Conservation (phyloP, 2,329 filamentous ascomycete species). For the Cladosporium sp. region DNA sequence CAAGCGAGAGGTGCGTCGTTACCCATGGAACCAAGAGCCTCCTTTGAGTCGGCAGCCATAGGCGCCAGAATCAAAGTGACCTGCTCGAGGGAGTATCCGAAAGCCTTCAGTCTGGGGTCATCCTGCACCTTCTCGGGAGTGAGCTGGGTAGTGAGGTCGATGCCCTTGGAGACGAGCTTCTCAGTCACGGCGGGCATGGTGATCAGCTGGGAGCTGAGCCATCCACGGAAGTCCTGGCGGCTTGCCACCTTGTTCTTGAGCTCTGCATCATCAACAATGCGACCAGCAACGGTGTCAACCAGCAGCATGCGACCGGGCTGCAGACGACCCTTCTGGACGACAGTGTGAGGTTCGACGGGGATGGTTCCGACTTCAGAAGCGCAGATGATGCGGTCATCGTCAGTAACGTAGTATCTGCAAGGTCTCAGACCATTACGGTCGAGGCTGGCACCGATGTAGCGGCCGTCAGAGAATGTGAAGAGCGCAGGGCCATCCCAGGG, state of each 20-base stretch:
- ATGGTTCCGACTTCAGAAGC: slow-evolving; percentile 96
- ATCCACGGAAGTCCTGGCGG: slow-evolving; percentile 82
- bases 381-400: slow-evolving; percentile 95
- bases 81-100: slow-evolving; percentile 94
- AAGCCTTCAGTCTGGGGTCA: slow-evolving; percentile 79
- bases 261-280: slow-evolving; percentile 92
- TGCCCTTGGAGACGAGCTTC: slow-evolving; percentile 57
- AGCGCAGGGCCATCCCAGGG: slow-evolving; percentile 96
- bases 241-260: slow-evolving; percentile 85
- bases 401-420: slow-evolving; percentile 95
- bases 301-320: slow-evolving; percentile 95
- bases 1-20: slow-evolving; percentile 94
- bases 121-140: slow-evolving; percentile 74
- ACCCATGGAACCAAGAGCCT: slow-evolving; percentile 95
- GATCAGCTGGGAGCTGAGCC: slow-evolving; percentile 84
- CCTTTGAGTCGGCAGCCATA: slow-evolving; percentile 97
- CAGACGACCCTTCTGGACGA: slow-evolving; percentile 89
- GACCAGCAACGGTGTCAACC: slow-evolving; percentile 85
- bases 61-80: slow-evolving; percentile 87
- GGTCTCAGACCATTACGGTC: slow-evolving; percentile 94
- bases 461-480: slow-evolving; percentile 94
- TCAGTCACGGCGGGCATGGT: slow-evolving; percentile 75
- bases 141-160: slow-evolving; percentile 66
- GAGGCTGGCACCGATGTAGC: slow-evolving; percentile 94
- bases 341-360: slow-evolving; percentile 80